Conservation (phyloP, 225 moss, liverwort and hornwort genomes). For the Takakia lepidozioides region DNA sequence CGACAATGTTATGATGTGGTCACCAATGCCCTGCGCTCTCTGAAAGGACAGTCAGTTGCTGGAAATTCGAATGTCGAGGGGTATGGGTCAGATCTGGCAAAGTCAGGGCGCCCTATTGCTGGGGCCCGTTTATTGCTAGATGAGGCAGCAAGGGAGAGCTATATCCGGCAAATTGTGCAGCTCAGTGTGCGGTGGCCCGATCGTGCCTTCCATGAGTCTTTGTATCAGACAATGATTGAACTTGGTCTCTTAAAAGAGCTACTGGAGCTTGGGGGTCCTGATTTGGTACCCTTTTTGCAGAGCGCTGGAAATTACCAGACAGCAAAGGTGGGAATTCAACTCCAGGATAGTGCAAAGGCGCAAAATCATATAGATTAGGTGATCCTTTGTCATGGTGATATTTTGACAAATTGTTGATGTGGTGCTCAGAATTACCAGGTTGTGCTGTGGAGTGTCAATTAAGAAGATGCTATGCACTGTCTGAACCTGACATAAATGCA, state of each 20-base stretch:
- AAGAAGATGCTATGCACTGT: no score
- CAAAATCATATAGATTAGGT: no score
- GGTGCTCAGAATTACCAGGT: neutral
- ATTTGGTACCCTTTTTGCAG: constrained; percentile 86
- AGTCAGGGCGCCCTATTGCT: constrained; percentile 42
- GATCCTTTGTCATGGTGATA: no score
- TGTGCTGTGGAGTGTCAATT: no score
- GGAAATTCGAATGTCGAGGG: no score
- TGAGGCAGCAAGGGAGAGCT: constrained; percentile 66
- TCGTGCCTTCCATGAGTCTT: constrained; percentile 69
- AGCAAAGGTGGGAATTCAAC: constrained; percentile 60
- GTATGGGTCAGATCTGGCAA: constrained; percentile 30
- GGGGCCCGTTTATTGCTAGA: constrained; percentile 66
- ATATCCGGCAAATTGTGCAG: constrained; percentile 92
- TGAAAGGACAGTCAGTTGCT: constrained; percentile 54
- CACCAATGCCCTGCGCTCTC: constrained; percentile 79
- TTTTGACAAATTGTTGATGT: neutral
- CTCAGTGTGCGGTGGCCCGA: constrained; percentile 98
- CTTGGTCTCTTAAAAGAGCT: constrained; percentile 82
- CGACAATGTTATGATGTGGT: constrained; percentile 95
- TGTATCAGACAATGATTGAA: constrained; percentile 97
- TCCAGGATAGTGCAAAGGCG: no score
- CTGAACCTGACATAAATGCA: no score
- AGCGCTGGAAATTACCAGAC: constrained; percentile 78
- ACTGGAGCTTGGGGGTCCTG: constrained; percentile 80